A percentile compares a stretch with the other conserved stretches of the same genome.
phyloP scores from a whole-genome alignment of 2,329 filamentous ascomycete genomes.

The Hypoxylon rubiginosum region DNA sequence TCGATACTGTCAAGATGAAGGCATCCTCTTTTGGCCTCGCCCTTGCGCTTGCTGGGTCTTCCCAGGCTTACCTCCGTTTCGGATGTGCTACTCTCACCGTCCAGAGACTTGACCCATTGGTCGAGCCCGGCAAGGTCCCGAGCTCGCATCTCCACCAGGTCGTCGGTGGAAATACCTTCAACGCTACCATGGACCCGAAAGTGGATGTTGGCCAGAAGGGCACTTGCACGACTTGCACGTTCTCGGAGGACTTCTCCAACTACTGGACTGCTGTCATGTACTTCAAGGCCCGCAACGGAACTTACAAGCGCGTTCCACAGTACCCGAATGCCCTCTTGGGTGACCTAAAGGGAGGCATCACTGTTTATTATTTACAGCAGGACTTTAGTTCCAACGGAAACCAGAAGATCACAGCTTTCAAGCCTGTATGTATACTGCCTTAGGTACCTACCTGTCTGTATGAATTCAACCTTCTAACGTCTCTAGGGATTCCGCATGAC shows the following conservation, averaged over 20 bases:
- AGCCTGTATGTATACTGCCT: constrained; percentile 40
- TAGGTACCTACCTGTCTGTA: no score
- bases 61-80: constrained; percentile 48
- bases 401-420: constrained; percentile 57
- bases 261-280: constrained; percentile 50
- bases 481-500: constrained; percentile 58
- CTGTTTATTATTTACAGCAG: constrained; percentile 59
- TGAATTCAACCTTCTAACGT: no score
- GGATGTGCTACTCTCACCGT: constrained; percentile 47
- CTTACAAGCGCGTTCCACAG: constrained; percentile 49
- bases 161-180: constrained; percentile 48
- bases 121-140: constrained; percentile 46
- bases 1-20: constrained; percentile 54
- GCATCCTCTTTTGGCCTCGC: constrained; percentile 38
- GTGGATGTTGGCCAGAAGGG: constrained; percentile 47
- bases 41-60: constrained; percentile 45
- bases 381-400: constrained; percentile 57
- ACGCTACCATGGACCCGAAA: constrained; percentile 47
- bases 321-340: constrained; percentile 52
- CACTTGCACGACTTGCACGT: constrained; percentile 54
- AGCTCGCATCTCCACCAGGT: constrained; percentile 49
- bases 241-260: constrained; percentile 51
- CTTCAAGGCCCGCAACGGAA: constrained; percentile 50
- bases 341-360: constrained; percentile 56
- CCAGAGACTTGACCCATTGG: constrained; percentile 48